Base-by-base conservation (phyloP, 768 basidiomycete genomes). In the Hortiboletus campestris region DNA sequence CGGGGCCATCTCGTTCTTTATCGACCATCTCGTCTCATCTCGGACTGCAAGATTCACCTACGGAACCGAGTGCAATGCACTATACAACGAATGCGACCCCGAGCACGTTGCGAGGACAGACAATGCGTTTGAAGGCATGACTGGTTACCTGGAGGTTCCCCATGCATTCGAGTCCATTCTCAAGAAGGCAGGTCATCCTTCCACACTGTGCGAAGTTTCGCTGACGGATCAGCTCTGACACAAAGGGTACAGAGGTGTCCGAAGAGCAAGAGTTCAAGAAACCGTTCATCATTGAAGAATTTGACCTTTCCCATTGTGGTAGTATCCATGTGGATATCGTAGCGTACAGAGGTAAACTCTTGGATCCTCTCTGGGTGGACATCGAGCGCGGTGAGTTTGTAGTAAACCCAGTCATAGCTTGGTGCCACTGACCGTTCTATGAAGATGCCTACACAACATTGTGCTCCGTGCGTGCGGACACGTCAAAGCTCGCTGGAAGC, bases 231-330 rank as follows among this genome's bases (percentile, higher is more conserved):
- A 3, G 2, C 28, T 36, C 6, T 2, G 17, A 34, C 22, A 19
- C 31, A 32, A 40, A 59, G 59, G 59, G 59, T 8, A 55, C 43
- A 2, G 51, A 60, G 22, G 58, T 60, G 4, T 55, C 58, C 3
- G 59, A 60, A 54, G 35, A 49, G n/a, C 47, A 60, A 41, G 59
- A 60, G 28, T 60, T 60, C 58, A 55, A 49, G 51, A 49, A 60
- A n/a, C n/a, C 38, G 8, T 60, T 60, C 16, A 42, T 35, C 22
- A 49, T 60, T 7, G 59, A 60, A 49, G 58, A 59, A 13, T 60
- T 61, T 41, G 59, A 60, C 22, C 44, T 61, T 9, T 60, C 58
- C 4, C 34, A 32, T 10, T 60, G 59, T 29, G 59, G 58, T 25
- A 60, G 17, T 10, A 60, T 60, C 47, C 47, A 55, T 32, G 58